Evolutionary conservation across 176 grass and related monocot species (phyloP).

Genomic region (Avena atlantica): DNA sequence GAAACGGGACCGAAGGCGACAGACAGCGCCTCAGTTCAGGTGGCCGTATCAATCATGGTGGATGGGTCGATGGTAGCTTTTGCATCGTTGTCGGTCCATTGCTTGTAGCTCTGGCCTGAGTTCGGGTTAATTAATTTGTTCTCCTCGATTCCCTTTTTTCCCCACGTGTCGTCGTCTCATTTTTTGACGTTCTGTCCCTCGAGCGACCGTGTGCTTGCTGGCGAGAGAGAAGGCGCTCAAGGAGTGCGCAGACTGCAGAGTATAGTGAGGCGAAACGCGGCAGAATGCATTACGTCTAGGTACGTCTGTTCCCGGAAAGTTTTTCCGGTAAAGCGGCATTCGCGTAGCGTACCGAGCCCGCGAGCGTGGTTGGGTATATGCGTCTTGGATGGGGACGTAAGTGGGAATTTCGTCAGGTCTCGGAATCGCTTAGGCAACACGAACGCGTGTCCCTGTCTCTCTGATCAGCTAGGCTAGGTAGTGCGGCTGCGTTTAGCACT

Average conservation of each 20-base stretch:
- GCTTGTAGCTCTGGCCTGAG: neutral
- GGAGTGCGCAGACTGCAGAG: no score
- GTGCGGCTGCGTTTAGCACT: neutral
- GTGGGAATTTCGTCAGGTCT: neutral
- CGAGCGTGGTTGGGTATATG: constrained; percentile 19
- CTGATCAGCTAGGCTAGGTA: no score
- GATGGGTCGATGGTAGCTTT: no score
- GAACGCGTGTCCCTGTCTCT: neutral
- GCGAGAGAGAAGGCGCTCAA: no score
- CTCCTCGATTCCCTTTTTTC: neutral
- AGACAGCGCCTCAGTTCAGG: constrained; percentile 18
- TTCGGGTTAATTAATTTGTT: no score
- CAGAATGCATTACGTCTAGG: no score
- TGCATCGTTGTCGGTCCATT: no score
- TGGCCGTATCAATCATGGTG: neutral
- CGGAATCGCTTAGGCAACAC: neutral
- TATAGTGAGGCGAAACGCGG: no score
- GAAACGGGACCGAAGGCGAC: constrained; percentile 1
- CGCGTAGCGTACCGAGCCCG: neutral
- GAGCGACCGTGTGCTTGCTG: no score
- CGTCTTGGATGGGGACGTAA: neutral
- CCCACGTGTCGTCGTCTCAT: no score
- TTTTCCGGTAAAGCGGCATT: constrained; percentile 29
- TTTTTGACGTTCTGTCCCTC: no score
- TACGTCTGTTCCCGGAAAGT: neutral